These are phyloP conservation scores for Solanum bukasovii DNA, from an alignment of 257 asterid genomes.

Conservation along the genomic window DNA sequence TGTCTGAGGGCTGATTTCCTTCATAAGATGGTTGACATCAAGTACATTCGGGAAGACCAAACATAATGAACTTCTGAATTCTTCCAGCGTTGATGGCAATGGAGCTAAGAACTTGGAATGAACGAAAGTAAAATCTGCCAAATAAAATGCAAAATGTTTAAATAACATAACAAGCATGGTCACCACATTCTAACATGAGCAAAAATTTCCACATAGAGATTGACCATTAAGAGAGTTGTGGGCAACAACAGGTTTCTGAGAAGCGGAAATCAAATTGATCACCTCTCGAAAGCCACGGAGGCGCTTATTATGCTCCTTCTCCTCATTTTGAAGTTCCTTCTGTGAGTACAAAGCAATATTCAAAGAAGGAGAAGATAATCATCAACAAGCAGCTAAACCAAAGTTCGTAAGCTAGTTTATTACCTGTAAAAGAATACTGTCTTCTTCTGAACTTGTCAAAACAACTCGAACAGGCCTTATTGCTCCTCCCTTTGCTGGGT, in stretches of 20 bases:
- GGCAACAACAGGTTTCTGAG: conserved; percentile 71
- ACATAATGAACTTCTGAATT: conserved; percentile 49
- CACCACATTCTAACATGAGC: conserved; percentile 1
- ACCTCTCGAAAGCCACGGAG: conserved; percentile 79
- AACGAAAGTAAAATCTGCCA: conserved; percentile 67
- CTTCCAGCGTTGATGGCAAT: conserved; percentile 59
- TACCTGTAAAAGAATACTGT: conserved; percentile 63
- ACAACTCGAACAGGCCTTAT: conserved; percentile 59
- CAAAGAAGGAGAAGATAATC: conserved; percentile 1
- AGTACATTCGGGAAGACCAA: conserved; percentile 44
- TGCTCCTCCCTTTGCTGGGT: conserved; percentile 43
- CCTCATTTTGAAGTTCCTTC: conserved; percentile 61
- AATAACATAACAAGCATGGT: conserved; percentile 5
- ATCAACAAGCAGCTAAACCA: neutral
- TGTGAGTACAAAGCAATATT: conserved; percentile 15
- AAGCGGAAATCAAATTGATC: conserved; percentile 73
- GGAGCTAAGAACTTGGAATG: conserved; percentile 71
- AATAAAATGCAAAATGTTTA: conserved; percentile 1
- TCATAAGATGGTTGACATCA: conserved; percentile 72
- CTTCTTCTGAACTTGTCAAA: conserved; percentile 69
- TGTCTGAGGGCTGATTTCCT: conserved; percentile 43
- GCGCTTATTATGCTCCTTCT: conserved; percentile 41
- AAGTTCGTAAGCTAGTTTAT: neutral
- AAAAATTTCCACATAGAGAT: conserved; percentile 12
- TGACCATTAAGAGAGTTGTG: conserved; percentile 80